Evolutionary conservation across 768 basidiomycete genomes (phyloP), one percentile per base, ranked within the genome.

Genomic region (Astraeus odoratus): DNA sequence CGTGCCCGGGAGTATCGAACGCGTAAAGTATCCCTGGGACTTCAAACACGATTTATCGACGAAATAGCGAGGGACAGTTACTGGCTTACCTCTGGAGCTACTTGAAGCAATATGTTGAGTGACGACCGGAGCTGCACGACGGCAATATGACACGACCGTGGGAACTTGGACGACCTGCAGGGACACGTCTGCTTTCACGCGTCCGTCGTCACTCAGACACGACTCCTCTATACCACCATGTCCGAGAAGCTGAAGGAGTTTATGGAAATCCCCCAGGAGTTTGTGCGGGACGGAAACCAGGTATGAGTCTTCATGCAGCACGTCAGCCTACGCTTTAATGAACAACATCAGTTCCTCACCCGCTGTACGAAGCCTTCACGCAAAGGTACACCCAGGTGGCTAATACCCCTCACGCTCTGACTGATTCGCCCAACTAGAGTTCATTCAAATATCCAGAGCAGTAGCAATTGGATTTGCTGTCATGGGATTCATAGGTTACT

Each of bases 401-500:
- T 44, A 34, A 15, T 18, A 23, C 26, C 39, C 6, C 8, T 8
- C 31, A n/a, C 8, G 30, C 43, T 24, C 4, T 27, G 24, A 25
- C 22, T 57, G 37, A 51, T 36, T 9, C 3, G 13, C 44, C 24
- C 18, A 25, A 51, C 16, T 64, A 99, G 96, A 99, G 65, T 99
- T 94, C 67, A 55, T 80, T 33, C 91, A 95, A 63, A 94, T 99
- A 53, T 98, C 85, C 72, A 86, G 83, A 64, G 96, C 96, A 26
- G 92, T 99, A 44, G 93, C 93, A 2, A 83, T 98, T 50, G 96
- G 96, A 12, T 99, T 99, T 60, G 91, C 85, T 41, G 89, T 99
- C 54, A 98, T 98, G 94, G 96, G 96, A 13, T 95, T 97, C 76
- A 93, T 99, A 64, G 96, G 96, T 13, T 99, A 95, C 73, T 86